Conservation (phyloP, 805 yeast species). For the Clavispora santaluciae region DNA sequence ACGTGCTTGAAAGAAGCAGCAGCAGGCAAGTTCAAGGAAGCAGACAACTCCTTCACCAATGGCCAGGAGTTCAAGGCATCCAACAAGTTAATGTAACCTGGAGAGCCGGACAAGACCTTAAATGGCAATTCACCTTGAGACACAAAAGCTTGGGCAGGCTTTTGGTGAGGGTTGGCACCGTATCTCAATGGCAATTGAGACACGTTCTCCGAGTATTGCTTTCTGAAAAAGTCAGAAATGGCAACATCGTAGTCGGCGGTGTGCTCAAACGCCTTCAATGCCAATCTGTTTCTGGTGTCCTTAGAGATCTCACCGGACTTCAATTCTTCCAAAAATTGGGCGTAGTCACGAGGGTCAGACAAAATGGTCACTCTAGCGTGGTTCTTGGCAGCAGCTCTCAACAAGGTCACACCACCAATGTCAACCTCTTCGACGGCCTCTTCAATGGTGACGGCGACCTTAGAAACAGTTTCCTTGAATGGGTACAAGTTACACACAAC, state of each 20-base stretch:
- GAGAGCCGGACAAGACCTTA: conserved; percentile 89
- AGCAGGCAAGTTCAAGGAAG: conserved; percentile 92
- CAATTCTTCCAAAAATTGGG: conserved; percentile 80
- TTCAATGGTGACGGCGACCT: conserved; percentile 88
- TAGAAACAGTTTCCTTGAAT: conserved; percentile 94
- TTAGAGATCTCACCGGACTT: conserved; percentile 65
- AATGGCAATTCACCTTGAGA: conserved; percentile 85
- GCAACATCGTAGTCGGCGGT: conserved; percentile 97
- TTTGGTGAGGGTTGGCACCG: conserved; percentile 99
- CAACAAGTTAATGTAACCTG: conserved; percentile 94
- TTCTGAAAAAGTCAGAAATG: conserved; percentile 95
- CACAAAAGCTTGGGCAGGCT: conserved; percentile 97
- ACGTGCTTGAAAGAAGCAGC: conserved; percentile 99
- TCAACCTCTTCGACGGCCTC: conserved; percentile 99
- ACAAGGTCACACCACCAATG: conserved; percentile 92
- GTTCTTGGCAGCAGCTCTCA: conserved; percentile 98
- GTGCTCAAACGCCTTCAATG: conserved; percentile 96
- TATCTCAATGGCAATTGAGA: conserved; percentile 93
- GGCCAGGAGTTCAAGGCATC: conserved; percentile 99
- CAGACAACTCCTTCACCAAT: conserved; percentile 91
- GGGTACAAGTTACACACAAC: conserved; percentile 98
- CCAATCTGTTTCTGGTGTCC: conserved; percentile 74
- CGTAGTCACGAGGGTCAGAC: conserved; percentile 92
- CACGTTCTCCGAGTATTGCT: conserved; percentile 85
- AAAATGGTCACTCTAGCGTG: conserved; percentile 93